Evolutionary conservation across 2,329 filamentous ascomycete species (phyloP), one percentile per base, ranked within the genome.

Genomic region (Cladophialophora bantiana): DNA sequence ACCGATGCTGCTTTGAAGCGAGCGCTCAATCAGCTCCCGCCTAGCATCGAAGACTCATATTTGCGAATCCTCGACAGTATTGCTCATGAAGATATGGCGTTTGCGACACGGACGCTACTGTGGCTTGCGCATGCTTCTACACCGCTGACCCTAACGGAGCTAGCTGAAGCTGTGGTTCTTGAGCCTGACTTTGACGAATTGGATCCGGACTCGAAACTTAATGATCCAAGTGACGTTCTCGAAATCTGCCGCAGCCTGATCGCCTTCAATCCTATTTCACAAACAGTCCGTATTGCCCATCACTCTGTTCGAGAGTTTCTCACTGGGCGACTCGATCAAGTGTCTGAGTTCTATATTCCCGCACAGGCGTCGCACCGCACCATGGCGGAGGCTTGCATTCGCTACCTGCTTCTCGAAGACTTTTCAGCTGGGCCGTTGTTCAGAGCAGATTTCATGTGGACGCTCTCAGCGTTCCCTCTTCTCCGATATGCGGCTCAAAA

Each of bases 241-340:
- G 68, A 70, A n/a, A 70, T 70, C 32, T 70, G 68, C 50, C 62
- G 68, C 31, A 68, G 61, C n/a, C 40, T 70, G 31, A 50, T 68
- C 18, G 32, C 66, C n/a, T 70, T 53, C 38, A 64, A 66, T 55
- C 18, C 54, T 1, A 4, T 61, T 10, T 68, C 68, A 7, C 18
- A 59, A 12, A 67, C 64, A 20, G 52, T 55, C 10, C 50, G 63
- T 10, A 42, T 70, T 4, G 65, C 68, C 5, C 68, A 70, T 52
- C 68, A 70, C 40, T 70, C 68, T 1, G 68, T 70, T 18, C 65
- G 68, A 12, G 68, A 70, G 53, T 68, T 55, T 32, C 57, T 70
- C 15, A 64, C 64, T 1, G 65, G 57, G 7, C 35, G 68, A 9
- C 55, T 68, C 13, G 45, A 54, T 20, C 32, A 34, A 5, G 13